Evolutionary conservation across 805 yeast genomes (phyloP).

Genomic region (Yarrowia sp.): DNA sequence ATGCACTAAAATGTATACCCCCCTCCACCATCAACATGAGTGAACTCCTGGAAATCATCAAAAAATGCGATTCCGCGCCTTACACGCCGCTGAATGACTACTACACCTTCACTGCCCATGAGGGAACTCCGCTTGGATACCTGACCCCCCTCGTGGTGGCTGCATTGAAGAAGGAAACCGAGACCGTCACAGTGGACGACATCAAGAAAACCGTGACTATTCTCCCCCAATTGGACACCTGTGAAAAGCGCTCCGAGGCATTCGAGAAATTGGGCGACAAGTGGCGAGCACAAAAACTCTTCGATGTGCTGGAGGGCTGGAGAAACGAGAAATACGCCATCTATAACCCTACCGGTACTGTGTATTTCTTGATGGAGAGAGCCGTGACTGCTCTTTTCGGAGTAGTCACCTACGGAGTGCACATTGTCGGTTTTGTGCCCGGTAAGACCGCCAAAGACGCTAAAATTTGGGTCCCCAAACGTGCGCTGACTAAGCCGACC

Average conservation of each 20-base stretch:
- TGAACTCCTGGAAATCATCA: slow-evolving; percentile 31
- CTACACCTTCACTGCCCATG: slow-evolving; percentile 46
- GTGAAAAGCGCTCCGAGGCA: slow-evolving; percentile 54
- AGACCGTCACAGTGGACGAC: slow-evolving; percentile 46
- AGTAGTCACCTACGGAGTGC: slow-evolving; percentile 88
- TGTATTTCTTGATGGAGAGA: slow-evolving; percentile 78
- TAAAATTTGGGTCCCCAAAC: slow-evolving; percentile 77
- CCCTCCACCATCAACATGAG: neutral
- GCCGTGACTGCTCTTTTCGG: slow-evolving; percentile 84
- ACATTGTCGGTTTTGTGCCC: slow-evolving; percentile 76
- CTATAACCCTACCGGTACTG: slow-evolving; percentile 60
- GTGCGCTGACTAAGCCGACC: slow-evolving; percentile 80
- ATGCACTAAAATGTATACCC: neutral
- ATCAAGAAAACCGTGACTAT: slow-evolving; percentile 47
- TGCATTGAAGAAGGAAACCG: slow-evolving; percentile 40
- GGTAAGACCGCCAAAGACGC: slow-evolving; percentile 53
- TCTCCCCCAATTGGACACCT: slow-evolving; percentile 48
- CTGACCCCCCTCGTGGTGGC: slow-evolving; percentile 45
- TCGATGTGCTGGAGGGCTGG: slow-evolving; percentile 61
- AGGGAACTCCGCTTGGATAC: slow-evolving; percentile 45
- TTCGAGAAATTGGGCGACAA: slow-evolving; percentile 46
- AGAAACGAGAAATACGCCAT: slow-evolving; percentile 82
- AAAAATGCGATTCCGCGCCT: slow-evolving; percentile 41
- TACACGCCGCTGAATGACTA: slow-evolving; percentile 35
- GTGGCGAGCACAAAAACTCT: slow-evolving; percentile 44